Conservation (phyloP, 1,139 yeast genomes). For the Candida sanyaensis region DNA sequence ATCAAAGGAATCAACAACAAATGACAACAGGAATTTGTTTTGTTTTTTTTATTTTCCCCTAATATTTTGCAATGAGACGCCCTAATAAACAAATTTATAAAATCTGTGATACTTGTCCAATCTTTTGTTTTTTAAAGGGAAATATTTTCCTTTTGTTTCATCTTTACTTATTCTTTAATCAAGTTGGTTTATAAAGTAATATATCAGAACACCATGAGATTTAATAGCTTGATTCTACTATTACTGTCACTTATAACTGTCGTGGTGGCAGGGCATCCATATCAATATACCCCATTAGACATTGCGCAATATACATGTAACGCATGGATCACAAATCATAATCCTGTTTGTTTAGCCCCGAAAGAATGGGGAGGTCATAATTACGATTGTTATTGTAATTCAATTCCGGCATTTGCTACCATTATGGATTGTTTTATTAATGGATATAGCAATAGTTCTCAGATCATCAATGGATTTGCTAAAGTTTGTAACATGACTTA, state of each 20-base stretch:
- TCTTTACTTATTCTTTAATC: too few relatives aligned
- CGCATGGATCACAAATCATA: conserved; percentile 6
- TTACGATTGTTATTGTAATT: conserved; percentile 17
- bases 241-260: not conserved
- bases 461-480: conserved; percentile 16
- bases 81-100: too few relatives aligned
- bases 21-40: too few relatives aligned
- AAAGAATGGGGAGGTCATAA: conserved; percentile 7
- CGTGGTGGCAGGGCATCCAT: not conserved
- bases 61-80: too few relatives aligned
- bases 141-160: too few relatives aligned
- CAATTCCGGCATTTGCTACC: conserved; percentile 20
- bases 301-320: conserved; percentile 10
- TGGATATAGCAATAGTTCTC: conserved; percentile 18
- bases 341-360: conserved; percentile 8
- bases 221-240: not conserved
- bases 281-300: conserved; percentile 1
- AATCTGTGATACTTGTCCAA: too few relatives aligned
- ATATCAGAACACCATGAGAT: not conserved
- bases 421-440: conserved; percentile 17
- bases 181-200: too few relatives aligned
- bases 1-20: too few relatives aligned
- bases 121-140: too few relatives aligned
- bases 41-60: too few relatives aligned
- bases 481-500: conserved; percentile 13